Conservation (phyloP, 2,329 filamentous ascomycete species). For the Colletotrichum kahawae region DNA sequence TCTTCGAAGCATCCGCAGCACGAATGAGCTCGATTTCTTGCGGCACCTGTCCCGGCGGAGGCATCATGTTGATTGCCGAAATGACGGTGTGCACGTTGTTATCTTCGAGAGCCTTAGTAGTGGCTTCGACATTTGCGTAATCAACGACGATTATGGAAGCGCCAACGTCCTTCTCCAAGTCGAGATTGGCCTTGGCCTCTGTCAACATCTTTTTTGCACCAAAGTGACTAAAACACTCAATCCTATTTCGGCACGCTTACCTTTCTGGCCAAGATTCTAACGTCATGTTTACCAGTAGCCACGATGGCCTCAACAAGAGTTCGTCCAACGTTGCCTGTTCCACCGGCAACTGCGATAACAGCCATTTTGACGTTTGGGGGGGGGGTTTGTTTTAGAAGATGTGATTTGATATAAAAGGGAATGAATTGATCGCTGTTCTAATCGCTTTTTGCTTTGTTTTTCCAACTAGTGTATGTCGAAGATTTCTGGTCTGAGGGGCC, state of each 20-base stretch:
- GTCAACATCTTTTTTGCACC: not conserved
- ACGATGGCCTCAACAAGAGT: constrained; percentile 49
- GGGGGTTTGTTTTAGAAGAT: not conserved
- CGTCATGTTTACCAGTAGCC: constrained; percentile 36
- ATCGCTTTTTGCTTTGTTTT: not conserved
- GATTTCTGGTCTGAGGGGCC: not conserved
- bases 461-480: not conserved
- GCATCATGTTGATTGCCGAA: constrained; percentile 41
- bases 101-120: constrained; percentile 30
- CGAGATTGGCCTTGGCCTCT: constrained; percentile 15
- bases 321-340: constrained; percentile 48
- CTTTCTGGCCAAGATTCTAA: constrained; percentile 46
- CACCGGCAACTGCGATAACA: constrained; percentile 50
- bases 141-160: constrained; percentile 29
- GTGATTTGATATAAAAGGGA: not conserved
- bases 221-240: not conserved
- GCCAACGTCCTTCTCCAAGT: constrained; percentile 26
- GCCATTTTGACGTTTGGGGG: not conserved
- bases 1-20: constrained; percentile 42
- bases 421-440: not conserved
- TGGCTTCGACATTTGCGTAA: constrained; percentile 28
- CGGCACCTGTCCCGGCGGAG: constrained; percentile 25
- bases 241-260: constrained; percentile 23
- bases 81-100: constrained; percentile 50
- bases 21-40: constrained; percentile 47